Percentiles rank a stretch among this genome's conserved stretches.
These are phyloP conservation scores for Phaffia tasmanica DNA, from an alignment of 768 basidiomycete genomes.

Conservation along the genomic window DNA sequence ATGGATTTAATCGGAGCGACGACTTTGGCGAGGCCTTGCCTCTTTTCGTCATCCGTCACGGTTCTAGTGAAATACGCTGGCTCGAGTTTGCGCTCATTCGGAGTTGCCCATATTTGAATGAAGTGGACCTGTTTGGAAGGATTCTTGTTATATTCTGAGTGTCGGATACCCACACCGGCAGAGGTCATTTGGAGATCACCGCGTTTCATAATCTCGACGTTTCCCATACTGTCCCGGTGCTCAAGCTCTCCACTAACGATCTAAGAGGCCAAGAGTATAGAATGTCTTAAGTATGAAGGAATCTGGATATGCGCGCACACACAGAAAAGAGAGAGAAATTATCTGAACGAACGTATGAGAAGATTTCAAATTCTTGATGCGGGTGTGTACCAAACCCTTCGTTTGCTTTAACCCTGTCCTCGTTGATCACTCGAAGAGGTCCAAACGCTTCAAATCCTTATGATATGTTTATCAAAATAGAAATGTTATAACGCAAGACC, in stretches of 20 bases:
- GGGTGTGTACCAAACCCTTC: conserved; percentile 65
- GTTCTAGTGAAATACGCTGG: conserved; percentile 82
- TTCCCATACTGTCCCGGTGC: conserved; percentile 80
- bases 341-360: conserved; percentile 14
- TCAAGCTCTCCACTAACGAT: background rate
- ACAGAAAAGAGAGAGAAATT: background rate
- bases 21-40: conserved; percentile 55
- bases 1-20: conserved; percentile 60
- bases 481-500: too few species aligned
- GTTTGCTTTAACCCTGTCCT: conserved; percentile 56
- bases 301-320: background rate
- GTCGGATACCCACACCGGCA: conserved; percentile 80
- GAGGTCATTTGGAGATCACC: conserved; percentile 87
- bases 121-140: conserved; percentile 9
- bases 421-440: conserved; percentile 76
- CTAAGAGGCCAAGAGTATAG: background rate
- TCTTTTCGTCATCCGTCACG: conserved; percentile 73
- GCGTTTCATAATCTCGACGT: conserved; percentile 73
- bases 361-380: conserved; percentile 21
- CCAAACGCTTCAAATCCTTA: conserved; percentile 38
- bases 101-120: conserved; percentile 53
- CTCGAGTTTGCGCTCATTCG: conserved; percentile 44
- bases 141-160: conserved; percentile 37
- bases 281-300: too few species aligned
- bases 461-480: too few species aligned